Conservation (phyloP, 2,329 filamentous ascomycete genomes). For the Ascocoryne sarcoides region DNA sequence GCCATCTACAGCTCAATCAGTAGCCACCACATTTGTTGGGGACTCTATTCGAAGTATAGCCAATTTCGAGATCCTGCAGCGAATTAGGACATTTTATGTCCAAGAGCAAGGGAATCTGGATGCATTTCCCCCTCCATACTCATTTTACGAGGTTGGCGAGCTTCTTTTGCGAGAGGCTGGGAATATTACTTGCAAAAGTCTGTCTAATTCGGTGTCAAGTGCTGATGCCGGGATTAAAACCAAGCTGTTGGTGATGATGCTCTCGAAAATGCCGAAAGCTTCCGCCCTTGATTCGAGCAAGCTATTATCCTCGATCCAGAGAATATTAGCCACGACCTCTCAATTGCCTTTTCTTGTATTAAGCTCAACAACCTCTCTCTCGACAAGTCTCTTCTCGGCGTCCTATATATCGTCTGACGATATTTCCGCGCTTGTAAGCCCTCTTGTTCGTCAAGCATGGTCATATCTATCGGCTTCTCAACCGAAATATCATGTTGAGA, state of each 20-base stretch:
- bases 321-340: slow-evolving; percentile 34
- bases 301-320: slow-evolving; percentile 43
- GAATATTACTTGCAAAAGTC: slow-evolving; percentile 39
- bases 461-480: slow-evolving; percentile 67
- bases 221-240: slow-evolving; percentile 47
- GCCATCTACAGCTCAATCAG: slow-evolving; percentile 22
- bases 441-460: slow-evolving; percentile 70
- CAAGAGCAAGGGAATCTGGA: slow-evolving; percentile 63
- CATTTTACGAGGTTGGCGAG: slow-evolving; percentile 45
- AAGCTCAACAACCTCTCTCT: slow-evolving; percentile 49
- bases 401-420: slow-evolving; percentile 43
- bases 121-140: slow-evolving; percentile 50
- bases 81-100: slow-evolving; percentile 58
- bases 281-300: slow-evolving; percentile 38
- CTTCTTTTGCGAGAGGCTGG: slow-evolving; percentile 54
- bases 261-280: slow-evolving; percentile 42
- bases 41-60: slow-evolving; percentile 28
- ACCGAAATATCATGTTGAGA: slow-evolving; percentile 91
- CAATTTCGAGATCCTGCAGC: slow-evolving; percentile 47
- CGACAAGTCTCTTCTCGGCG: slow-evolving; percentile 46
- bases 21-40: slow-evolving; percentile 17
- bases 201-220: slow-evolving; percentile 34
- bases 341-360: slow-evolving; percentile 45
- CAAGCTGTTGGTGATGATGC: slow-evolving; percentile 48
- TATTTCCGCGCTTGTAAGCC: slow-evolving; percentile 53